Percentiles rank a stretch among this genome's conserved stretches.
Evolutionary conservation across 2,329 filamentous ascomycete genomes (phyloP).

Genomic region (Penicillium sp.): DNA sequence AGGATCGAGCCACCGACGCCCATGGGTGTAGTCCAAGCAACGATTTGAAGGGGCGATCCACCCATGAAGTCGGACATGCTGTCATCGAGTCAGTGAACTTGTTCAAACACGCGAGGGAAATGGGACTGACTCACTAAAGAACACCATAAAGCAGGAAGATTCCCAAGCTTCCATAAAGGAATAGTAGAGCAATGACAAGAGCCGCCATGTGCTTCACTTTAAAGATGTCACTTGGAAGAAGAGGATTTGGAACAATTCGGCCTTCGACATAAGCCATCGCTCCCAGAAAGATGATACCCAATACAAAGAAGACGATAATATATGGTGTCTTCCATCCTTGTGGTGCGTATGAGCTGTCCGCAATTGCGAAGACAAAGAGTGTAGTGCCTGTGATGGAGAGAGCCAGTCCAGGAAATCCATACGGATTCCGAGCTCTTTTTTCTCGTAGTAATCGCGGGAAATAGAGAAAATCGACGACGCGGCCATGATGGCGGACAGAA

Average conservation of each 20-base stretch:
- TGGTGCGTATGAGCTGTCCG: conserved; percentile 67
- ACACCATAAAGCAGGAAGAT: conserved; percentile 70
- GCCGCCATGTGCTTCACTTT: conserved; percentile 67
- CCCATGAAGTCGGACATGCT: conserved; percentile 63
- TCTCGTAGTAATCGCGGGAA: conserved; percentile 42
- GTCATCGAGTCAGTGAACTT: neutral
- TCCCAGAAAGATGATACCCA: conserved; percentile 61
- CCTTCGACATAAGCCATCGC: conserved; percentile 69
- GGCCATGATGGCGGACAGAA: conserved; percentile 50
- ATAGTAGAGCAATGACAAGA: conserved; percentile 60
- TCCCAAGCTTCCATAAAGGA: conserved; percentile 67
- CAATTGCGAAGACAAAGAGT: conserved; percentile 72
- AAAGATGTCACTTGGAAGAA: conserved; percentile 71
- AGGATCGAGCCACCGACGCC: conserved; percentile 67
- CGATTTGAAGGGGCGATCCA: conserved; percentile 61
- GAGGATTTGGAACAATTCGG: conserved; percentile 65
- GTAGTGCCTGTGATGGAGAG: conserved; percentile 64
- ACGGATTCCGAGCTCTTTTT: conserved; percentile 40
- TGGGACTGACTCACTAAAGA: conserved; percentile 61
- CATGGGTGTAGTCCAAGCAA: conserved; percentile 69
- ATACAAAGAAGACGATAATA: conserved; percentile 63
- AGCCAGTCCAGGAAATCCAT: conserved; percentile 69
- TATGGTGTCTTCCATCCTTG: conserved; percentile 72
- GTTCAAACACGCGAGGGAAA: neutral
- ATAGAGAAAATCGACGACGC: conserved; percentile 49